Conservation (phyloP, 148 eudicot genomes). For the Pharnaceum exiguum region DNA sequence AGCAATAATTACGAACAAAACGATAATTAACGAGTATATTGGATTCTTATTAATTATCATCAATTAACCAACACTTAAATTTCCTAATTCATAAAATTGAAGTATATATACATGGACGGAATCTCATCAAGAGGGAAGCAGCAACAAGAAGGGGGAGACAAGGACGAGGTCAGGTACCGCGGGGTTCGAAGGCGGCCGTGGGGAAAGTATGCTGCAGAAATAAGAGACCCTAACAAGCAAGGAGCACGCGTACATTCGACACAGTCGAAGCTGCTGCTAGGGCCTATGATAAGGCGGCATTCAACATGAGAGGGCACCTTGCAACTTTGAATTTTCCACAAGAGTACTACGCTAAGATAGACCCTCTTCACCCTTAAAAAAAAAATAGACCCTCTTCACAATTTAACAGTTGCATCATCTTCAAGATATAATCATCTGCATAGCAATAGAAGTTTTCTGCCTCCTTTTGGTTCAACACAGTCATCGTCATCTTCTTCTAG, state of each 20-base stretch:
- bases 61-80: too few species aligned
- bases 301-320: constrained; percentile 45
- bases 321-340: constrained; percentile 51
- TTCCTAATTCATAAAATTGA: background rate
- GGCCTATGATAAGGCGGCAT: constrained; percentile 56
- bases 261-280: constrained; percentile 40
- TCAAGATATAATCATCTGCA: constrained; percentile 9
- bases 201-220: constrained; percentile 50
- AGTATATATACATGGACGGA: constrained; percentile 24
- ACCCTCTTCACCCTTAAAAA: too few species aligned
- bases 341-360: constrained; percentile 35
- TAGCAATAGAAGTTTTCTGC: background rate
- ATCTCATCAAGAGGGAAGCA: constrained; percentile 14
- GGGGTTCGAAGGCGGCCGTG: constrained; percentile 27
- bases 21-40: too few species aligned
- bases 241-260: constrained; percentile 47
- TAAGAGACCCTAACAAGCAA: constrained; percentile 40
- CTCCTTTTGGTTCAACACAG: background rate
- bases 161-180: constrained; percentile 25
- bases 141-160: constrained; percentile 21
- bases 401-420: constrained; percentile 13
- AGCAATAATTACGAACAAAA: too few species aligned
- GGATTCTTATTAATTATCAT: too few species aligned
- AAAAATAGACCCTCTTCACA: too few species aligned
- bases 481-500: background rate